These are phyloP conservation scores for Xylaria sp. DNA, from an alignment of 2,329 filamentous ascomycete genomes.

Conservation along the genomic window DNA sequence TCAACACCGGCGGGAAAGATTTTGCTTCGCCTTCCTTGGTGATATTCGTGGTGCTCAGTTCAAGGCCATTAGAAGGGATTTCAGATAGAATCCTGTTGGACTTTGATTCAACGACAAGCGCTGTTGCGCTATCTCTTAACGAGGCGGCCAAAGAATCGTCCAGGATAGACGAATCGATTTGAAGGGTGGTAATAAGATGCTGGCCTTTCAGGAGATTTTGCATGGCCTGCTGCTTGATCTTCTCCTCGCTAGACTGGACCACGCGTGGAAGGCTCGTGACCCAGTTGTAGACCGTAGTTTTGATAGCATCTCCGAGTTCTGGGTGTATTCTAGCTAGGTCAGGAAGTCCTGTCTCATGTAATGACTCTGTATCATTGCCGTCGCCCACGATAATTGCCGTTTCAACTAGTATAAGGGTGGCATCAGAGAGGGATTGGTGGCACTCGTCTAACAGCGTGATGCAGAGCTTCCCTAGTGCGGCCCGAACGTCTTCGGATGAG, in stretches of 20 bases:
- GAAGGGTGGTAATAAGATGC: slow-evolving; percentile 70
- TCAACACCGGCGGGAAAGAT: slow-evolving; percentile 69
- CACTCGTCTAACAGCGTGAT: slow-evolving; percentile 82
- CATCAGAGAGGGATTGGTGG: slow-evolving; percentile 75
- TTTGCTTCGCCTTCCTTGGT: slow-evolving; percentile 38
- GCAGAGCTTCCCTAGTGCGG: slow-evolving; percentile 76
- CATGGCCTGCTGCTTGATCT: slow-evolving; percentile 77
- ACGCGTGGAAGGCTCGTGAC: slow-evolving; percentile 80
- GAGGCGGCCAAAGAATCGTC: slow-evolving; percentile 74
- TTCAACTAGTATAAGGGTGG: slow-evolving; percentile 78
- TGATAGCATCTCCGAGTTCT: slow-evolving; percentile 71
- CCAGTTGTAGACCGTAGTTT: slow-evolving; percentile 82
- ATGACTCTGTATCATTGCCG: slow-evolving; percentile 57
- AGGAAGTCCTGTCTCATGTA: slow-evolving; percentile 63
- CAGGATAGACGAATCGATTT: slow-evolving; percentile 73
- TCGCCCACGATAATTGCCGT: slow-evolving; percentile 78
- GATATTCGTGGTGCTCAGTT: slow-evolving; percentile 48
- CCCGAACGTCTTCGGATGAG: slow-evolving; percentile 74
- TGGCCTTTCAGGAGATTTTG: slow-evolving; percentile 81
- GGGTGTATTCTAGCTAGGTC: slow-evolving; percentile 72
- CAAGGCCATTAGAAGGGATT: slow-evolving; percentile 46
- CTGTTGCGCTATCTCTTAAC: slow-evolving; percentile 78
- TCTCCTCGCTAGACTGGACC: slow-evolving; percentile 87
- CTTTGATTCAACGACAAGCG: slow-evolving; percentile 53
- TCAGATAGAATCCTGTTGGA: slow-evolving; percentile 50